phyloP scores from a whole-genome alignment of 176 grass and related monocot genomes.

The Oryza coarctata region DNA sequence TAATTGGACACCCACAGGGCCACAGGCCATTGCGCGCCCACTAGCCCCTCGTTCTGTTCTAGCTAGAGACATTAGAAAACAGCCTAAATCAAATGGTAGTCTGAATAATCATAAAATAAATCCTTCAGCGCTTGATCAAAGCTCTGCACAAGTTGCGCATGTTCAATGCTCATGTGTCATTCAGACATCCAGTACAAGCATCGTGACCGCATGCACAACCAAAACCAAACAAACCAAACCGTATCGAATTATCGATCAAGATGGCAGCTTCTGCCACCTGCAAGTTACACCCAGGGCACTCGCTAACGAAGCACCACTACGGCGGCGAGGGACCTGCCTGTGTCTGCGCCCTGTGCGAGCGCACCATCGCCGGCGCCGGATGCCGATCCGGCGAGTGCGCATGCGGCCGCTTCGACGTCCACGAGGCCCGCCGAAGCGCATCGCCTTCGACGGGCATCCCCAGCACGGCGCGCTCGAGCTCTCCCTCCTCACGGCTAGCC shows the following conservation, averaged over 20 bases:
- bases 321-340: neutral
- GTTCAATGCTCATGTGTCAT: neutral
- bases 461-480: neutral
- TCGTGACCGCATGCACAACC: neutral
- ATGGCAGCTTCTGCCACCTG: neutral
- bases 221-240: neutral
- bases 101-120: too few relatives aligned
- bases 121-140: too few relatives aligned
- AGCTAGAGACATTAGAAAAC: too few relatives aligned
- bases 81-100: too few relatives aligned
- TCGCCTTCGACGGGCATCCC: neutral
- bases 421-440: neutral
- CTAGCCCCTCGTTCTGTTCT: too few relatives aligned
- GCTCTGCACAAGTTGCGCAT: too few relatives aligned
- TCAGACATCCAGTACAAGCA: neutral
- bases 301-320: neutral
- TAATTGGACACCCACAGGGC: too few relatives aligned
- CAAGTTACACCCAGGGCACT: neutral
- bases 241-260: neutral
- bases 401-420: neutral
- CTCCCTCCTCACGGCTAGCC: neutral
- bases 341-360: neutral
- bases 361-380: neutral
- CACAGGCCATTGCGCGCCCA: too few relatives aligned
- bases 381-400: neutral